phyloP scores from a whole-genome alignment of 805 yeast genomes.

The Barnettozyma vustinii region DNA sequence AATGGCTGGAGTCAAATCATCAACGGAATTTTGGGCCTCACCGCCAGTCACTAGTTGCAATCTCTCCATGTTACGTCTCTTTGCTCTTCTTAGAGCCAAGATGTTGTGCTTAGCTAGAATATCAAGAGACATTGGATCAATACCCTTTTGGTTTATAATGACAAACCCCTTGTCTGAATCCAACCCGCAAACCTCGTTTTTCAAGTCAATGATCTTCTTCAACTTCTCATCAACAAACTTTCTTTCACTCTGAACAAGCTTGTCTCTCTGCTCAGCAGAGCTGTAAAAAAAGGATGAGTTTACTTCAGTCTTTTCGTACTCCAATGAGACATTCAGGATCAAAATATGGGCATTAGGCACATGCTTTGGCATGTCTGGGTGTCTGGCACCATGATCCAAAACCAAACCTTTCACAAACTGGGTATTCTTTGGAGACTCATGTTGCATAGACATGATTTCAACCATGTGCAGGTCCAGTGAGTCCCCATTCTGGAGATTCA shows the following conservation, averaged over 20 bases:
- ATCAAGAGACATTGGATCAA: slow-evolving; percentile 96
- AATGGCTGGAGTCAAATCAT: slow-evolving; percentile 73
- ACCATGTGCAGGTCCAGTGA: slow-evolving; percentile 89
- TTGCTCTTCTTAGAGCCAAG: slow-evolving; percentile 93
- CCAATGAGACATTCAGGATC: slow-evolving; percentile 88
- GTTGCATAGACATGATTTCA: slow-evolving; percentile 98
- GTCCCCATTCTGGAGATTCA: slow-evolving; percentile 59
- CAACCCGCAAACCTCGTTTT: slow-evolving; percentile 83
- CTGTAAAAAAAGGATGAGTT: slow-evolving; percentile 94
- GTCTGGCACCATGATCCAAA: slow-evolving; percentile 96
- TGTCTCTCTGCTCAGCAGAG: slow-evolving; percentile 92
- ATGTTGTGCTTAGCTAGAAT: slow-evolving; percentile 89
- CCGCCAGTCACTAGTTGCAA: slow-evolving; percentile 95
- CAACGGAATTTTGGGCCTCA: slow-evolving; percentile 95
- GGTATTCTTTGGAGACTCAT: slow-evolving; percentile 79
- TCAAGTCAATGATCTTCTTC: slow-evolving; percentile 84
- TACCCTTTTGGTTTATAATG: slow-evolving; percentile 95
- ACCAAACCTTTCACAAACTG: slow-evolving; percentile 83
- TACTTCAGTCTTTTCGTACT: slow-evolving; percentile 96
- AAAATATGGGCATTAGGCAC: slow-evolving; percentile 80
- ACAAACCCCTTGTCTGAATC: slow-evolving; percentile 77
- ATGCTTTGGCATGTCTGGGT: slow-evolving; percentile 96
- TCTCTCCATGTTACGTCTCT: slow-evolving; percentile 98
- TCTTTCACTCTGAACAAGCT: slow-evolving; percentile 88
- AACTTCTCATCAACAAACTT: slow-evolving; percentile 92